A percentile compares a stretch with the other conserved stretches of the same genome.
Evolutionary conservation across 1,139 yeast genomes (phyloP).

Genomic region (Protomyces macrosporus): DNA sequence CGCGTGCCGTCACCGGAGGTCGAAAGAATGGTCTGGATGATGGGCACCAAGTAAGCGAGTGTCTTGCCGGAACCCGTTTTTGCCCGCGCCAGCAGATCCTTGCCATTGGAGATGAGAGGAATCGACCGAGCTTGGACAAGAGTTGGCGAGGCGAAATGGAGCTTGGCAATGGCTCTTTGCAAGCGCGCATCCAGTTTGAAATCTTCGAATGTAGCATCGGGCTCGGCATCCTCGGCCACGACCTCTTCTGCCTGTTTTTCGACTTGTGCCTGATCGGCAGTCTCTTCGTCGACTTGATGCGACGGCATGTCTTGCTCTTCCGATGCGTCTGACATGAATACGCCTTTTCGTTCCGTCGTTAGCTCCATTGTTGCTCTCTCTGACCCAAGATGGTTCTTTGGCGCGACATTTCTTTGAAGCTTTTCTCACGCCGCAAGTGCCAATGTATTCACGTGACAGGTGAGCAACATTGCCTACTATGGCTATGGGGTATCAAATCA

Average conservation of each 20-base stretch:
- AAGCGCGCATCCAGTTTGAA: conserved; percentile 66
- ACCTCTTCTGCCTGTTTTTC: not conserved
- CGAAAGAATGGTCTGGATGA: conserved; percentile 58
- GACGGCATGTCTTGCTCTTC: not conserved
- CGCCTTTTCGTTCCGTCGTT: not conserved
- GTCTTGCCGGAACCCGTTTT: conserved; percentile 91
- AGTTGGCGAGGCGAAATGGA: conserved; percentile 81
- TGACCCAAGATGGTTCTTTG: too few species aligned
- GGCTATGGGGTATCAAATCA: too few species aligned
- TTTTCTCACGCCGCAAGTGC: too few species aligned
- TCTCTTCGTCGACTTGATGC: not conserved
- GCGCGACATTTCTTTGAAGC: too few species aligned
- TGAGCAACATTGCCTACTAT: too few species aligned
- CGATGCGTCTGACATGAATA: not conserved
- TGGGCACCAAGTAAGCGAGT: conserved; percentile 75
- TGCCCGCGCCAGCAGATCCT: conserved; percentile 83
- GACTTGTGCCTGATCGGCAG: too few species aligned
- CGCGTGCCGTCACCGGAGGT: conserved; percentile 36
- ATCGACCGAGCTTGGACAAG: conserved; percentile 87
- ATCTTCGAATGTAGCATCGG: conserved; percentile 26
- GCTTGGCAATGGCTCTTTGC: conserved; percentile 68
- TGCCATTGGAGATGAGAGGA: conserved; percentile 78
- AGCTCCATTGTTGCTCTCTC: too few species aligned
- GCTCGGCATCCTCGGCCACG: not conserved
- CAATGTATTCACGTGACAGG: too few species aligned